phyloP scores from a whole-genome alignment of 1,284 basidiomycete genomes.

The Cystobasidium pallidum region DNA sequence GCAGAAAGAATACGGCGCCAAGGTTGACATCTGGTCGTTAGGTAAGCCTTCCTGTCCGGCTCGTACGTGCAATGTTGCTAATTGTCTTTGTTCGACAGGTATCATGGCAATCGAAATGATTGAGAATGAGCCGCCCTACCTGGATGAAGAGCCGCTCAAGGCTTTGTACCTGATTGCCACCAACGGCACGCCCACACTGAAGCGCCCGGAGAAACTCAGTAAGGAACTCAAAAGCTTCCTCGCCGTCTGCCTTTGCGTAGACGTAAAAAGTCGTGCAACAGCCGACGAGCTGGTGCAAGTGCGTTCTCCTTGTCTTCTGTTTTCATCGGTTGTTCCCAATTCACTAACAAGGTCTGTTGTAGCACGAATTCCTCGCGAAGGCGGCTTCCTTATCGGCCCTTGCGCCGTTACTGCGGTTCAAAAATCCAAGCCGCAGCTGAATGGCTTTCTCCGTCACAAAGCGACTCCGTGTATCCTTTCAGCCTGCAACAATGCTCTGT shows the following conservation, averaged over 20 bases:
- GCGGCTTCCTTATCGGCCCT: constrained; percentile 78
- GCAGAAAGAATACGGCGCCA: constrained; percentile 96
- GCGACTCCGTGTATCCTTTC: constrained; percentile 1
- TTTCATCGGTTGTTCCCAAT: not conserved
- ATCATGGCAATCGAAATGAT: constrained; percentile 99
- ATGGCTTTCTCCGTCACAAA: not conserved
- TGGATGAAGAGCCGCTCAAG: constrained; percentile 96
- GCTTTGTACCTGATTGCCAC: constrained; percentile 97
- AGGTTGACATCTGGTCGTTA: constrained; percentile 97
- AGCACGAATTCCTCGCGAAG: constrained; percentile 91
- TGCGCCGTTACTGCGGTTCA: constrained; percentile 76
- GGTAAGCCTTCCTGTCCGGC: constrained; percentile 59
- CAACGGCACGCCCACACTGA: constrained; percentile 95
- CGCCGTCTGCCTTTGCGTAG: constrained; percentile 94
- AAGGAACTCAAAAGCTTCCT: constrained; percentile 93
- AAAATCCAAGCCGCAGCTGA: constrained; percentile 65
- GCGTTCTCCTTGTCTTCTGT: constrained; percentile 55
- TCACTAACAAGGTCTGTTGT: constrained; percentile 24
- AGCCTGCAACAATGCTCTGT: not conserved
- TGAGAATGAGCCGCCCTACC: constrained; percentile 96
- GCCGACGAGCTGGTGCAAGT: constrained; percentile 89
- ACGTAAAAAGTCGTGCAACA: constrained; percentile 91
- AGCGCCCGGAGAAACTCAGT: constrained; percentile 90
- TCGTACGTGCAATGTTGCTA: too few species aligned
- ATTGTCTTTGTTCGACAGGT: constrained; percentile 59